Base-by-base conservation (phyloP, 768 basidiomycete genomes). In the Strobilomyces echinocephalus region DNA sequence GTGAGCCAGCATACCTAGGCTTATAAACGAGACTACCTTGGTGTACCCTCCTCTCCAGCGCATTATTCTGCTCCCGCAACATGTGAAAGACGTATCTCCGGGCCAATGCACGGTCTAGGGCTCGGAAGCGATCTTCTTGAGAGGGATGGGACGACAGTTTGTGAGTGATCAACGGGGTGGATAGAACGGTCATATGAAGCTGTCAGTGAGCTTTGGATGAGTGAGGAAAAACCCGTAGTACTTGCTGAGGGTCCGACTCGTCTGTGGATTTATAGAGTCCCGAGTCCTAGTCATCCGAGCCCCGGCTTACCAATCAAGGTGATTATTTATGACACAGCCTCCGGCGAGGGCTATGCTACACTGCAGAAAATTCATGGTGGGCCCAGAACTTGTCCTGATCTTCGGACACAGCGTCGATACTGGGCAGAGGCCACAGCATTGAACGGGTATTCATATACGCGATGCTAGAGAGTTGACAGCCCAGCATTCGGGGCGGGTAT, bases 21-120 rank as follows among this genome's bases (percentile, higher is more conserved):
- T 55, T 69, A 46, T 72, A 71, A 33, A 71, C 60, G 16, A 71
- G 62, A 50, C 49, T 65, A 49, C 63, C 63, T 61, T 66, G 60
- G 16, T 36, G 56, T 16, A 66, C 47, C 47, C 62, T 57, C 49
- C 58, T 64, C 14, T 59, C 62, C 9, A 61, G 39, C 5, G 65
- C 56, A 26, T 21, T 41, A 1, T 49, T 58, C 20, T 57, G 64
- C 45, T 67, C 60, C 1, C 54, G 63, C 24, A 71, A 38, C 0
- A 69, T 46, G 18, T 58, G 60, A 18, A 34, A 16, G 36, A 69
- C 58, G 35, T 70, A 69, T 64, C 64, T 61, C 20, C 69, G 58
- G 15, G 68, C 70, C 58, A 69, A 48, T 49, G 66, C 50, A 0
- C 68, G 66, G 49, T 70, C 69, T 53, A 69, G 52, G 36, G 68